Conservation (phyloP, 257 asterid species). For the Nicotiana sylvestris region DNA sequence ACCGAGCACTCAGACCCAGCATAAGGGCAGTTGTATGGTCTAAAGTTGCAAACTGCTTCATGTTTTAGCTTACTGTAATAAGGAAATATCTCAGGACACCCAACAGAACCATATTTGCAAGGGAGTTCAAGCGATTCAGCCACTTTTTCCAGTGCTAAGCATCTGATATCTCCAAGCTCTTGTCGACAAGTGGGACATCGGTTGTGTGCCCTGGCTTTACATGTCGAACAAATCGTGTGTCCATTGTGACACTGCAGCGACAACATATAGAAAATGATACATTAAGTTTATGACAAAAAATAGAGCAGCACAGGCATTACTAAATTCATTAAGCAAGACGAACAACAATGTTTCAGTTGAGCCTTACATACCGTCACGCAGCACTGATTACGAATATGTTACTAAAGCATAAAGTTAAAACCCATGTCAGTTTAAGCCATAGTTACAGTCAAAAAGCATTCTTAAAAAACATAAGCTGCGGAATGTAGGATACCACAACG, state of each 20-base stretch:
- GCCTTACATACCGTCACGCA: background rate
- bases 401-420: background rate
- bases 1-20: slow-evolving; percentile 21
- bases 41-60: slow-evolving; percentile 15
- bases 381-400: background rate
- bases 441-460: background rate
- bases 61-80: slow-evolving; percentile 22
- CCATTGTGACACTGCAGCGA: slow-evolving; percentile 24
- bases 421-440: background rate
- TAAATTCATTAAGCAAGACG: background rate
- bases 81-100: slow-evolving; percentile 18
- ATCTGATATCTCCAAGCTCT: slow-evolving; percentile 23
- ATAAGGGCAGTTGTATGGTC: slow-evolving; percentile 20
- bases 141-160: slow-evolving; percentile 21
- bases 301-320: background rate
- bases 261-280: background rate
- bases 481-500: background rate
- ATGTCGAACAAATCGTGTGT: slow-evolving; percentile 21
- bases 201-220: slow-evolving; percentile 20
- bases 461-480: background rate
- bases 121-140: slow-evolving; percentile 22
- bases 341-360: background rate
- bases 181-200: slow-evolving; percentile 22
- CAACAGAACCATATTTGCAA: slow-evolving; percentile 20
- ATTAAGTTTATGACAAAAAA: background rate